Base-by-base conservation (phyloP, 805 yeast genomes). In the Metschnikowia arizonensis region DNA sequence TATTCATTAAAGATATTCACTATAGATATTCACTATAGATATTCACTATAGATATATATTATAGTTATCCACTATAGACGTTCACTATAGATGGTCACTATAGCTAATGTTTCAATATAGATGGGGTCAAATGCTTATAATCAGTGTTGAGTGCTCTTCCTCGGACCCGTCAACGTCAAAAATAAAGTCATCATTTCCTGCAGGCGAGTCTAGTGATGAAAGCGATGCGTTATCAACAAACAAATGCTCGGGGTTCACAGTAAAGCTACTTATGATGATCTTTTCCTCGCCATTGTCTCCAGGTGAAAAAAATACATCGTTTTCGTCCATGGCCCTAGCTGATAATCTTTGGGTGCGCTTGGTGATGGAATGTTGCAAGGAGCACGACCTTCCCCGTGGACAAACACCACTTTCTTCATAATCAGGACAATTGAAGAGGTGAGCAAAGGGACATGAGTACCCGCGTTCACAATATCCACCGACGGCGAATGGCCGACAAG, bases 401-500 rank as follows among this genome's bases (percentile, higher is more conserved):
- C 95, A 86, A 26, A 52, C 56, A 10, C 83, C 84, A n/a, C 68
- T 67, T 48, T 78, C 81, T 50, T 78, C 82, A 53, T 73, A 77
- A 56, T 85, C 91, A 0, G 95, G 91, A 63, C 95, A 86, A 47
- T 78, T 77, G 52, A 69, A 74, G 12, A 65, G 62, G 57, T 86
- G 95, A 29, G 74, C 61, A 37, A 76, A 73, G 5, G 74, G 69
- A 57, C 95, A 86, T 25, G 56, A 50, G 21, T 63, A 56, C 0
- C 93, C 95, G 19, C 77, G 61, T 25, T 68, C 75, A 61, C 95
- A 87, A 65, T 77, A 84, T 1, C 90, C 89, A 14, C 78, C 77
- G 28, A 81, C 54, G 4, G 90, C 76, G 66, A 86, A 87, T 24
- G 76, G 80, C 18, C 87, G 68, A 57, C 95, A 86, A 0, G 79